phyloP scores from a whole-genome alignment of 306 rosid genomes.

The Delonix regia region DNA sequence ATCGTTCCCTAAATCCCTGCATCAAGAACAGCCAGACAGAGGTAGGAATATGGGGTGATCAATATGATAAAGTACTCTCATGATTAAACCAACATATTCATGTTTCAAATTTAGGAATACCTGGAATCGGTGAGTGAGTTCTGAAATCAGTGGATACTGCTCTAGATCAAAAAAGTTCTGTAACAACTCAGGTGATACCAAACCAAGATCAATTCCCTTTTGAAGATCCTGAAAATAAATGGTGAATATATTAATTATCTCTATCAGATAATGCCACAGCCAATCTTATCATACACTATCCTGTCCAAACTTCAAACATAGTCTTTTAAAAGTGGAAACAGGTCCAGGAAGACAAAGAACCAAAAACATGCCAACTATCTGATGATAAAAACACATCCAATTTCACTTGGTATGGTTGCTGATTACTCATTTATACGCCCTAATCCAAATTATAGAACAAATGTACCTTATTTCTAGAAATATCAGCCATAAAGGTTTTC shows the following conservation, averaged over 20 bases:
- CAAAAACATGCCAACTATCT: constrained; percentile 18
- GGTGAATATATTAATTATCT: neutral
- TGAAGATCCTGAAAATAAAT: constrained; percentile 79
- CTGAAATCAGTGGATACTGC: constrained; percentile 85
- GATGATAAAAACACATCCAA: constrained; percentile 28
- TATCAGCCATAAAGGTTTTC: constrained; percentile 13
- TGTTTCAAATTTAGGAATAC: constrained; percentile 47
- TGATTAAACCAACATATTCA: constrained; percentile 17
- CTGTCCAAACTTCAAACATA: constrained; percentile 31
- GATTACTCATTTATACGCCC: constrained; percentile 19
- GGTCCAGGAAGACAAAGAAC: constrained; percentile 16
- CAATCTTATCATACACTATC: constrained; percentile 20
- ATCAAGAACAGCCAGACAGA: constrained; percentile 39
- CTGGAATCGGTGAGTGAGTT: constrained; percentile 91
- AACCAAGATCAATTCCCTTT: constrained; percentile 95
- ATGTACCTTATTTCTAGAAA: neutral
- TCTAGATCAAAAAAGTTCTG: constrained; percentile 94
- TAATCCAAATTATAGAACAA: constrained; percentile 16
- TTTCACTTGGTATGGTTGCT: neutral
- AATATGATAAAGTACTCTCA: constrained; percentile 28
- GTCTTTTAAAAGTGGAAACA: constrained; percentile 21
- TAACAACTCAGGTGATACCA: constrained; percentile 91
- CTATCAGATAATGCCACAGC: constrained; percentile 2
- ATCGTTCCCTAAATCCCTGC: constrained; percentile 99
- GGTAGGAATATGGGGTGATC: constrained; percentile 6